Percentiles rank a stretch among this genome's conserved stretches.
Evolutionary conservation across 208 protist species (phyloP).

Genomic region (Ichthyophonus hoferi): DNA sequence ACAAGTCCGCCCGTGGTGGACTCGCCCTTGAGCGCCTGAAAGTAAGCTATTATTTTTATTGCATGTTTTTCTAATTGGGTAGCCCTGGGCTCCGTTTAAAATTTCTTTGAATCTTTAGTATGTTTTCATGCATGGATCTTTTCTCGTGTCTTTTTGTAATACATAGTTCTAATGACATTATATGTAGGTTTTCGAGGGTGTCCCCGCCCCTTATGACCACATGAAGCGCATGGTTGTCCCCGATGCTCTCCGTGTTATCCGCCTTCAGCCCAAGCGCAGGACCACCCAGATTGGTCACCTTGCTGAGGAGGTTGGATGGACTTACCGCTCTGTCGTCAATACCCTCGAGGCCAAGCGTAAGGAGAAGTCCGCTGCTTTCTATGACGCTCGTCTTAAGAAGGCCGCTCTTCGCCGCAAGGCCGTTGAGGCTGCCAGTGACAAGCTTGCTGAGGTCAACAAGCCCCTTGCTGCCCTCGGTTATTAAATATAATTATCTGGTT

Average conservation of each 20-base stretch:
- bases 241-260: conserved; percentile 68
- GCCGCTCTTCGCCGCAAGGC: not conserved
- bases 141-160: too few species aligned
- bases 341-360: conserved; percentile 79
- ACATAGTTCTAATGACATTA: too few species aligned
- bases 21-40: conserved; percentile 70
- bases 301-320: conserved; percentile 75
- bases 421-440: not conserved
- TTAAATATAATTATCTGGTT: too few species aligned
- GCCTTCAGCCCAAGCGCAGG: conserved; percentile 63
- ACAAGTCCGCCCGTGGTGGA: conserved; percentile 75
- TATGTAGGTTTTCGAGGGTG: conserved; percentile 74
- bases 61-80: too few species aligned
- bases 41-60: conserved; percentile 11
- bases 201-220: conserved; percentile 77
- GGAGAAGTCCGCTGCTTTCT: conserved; percentile 29
- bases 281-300: conserved; percentile 68
- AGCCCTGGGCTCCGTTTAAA: too few species aligned
- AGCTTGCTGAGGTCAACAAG: not conserved
- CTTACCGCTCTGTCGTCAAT: conserved; percentile 70
- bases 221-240: conserved; percentile 80
- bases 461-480: not conserved
- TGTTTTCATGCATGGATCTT: too few species aligned
- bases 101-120: too few species aligned
- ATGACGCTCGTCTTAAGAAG: not conserved